Conservation (phyloP, 495 filamentous ascomycete species). For the Ramalina intermedia region DNA sequence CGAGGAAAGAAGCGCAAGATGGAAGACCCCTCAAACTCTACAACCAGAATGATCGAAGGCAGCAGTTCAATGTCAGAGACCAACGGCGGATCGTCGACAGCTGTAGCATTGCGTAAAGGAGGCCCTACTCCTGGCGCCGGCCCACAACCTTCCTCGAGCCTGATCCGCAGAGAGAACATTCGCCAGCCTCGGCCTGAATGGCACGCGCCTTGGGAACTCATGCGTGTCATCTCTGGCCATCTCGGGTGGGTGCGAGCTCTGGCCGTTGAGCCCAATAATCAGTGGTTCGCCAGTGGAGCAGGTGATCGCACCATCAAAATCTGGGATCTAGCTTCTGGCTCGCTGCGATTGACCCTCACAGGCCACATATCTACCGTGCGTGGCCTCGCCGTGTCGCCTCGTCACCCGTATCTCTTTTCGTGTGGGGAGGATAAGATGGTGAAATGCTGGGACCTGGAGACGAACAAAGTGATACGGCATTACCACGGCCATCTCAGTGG, state of each 20-base stretch:
- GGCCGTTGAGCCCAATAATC: constrained; percentile 87
- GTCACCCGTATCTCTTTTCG: constrained; percentile 95
- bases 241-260: constrained; percentile 88
- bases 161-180: constrained; percentile 52
- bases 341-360: constrained; percentile 72
- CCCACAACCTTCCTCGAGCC: constrained; percentile 33
- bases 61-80: constrained; percentile 32
- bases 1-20: constrained; percentile 43
- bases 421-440: constrained; percentile 99
- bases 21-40: constrained; percentile 35
- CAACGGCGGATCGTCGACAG: constrained; percentile 33
- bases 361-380: constrained; percentile 96
- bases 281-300: constrained; percentile 95
- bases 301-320: constrained; percentile 98
- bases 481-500: constrained; percentile 97
- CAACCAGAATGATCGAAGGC: constrained; percentile 57
- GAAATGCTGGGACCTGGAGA: constrained; percentile 98
- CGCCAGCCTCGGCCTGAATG: constrained; percentile 74
- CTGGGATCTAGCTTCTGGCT: constrained; percentile 86
- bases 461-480: constrained; percentile 95
- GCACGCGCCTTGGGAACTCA: constrained; percentile 97
- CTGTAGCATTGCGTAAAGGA: constrained; percentile 35
- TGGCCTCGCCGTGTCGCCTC: constrained; percentile 79
- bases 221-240: constrained; percentile 94
- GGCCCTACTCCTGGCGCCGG: constrained; percentile 3